Base-by-base conservation (phyloP, 2,329 filamentous ascomycete species). In the Fusarium nanum region DNA sequence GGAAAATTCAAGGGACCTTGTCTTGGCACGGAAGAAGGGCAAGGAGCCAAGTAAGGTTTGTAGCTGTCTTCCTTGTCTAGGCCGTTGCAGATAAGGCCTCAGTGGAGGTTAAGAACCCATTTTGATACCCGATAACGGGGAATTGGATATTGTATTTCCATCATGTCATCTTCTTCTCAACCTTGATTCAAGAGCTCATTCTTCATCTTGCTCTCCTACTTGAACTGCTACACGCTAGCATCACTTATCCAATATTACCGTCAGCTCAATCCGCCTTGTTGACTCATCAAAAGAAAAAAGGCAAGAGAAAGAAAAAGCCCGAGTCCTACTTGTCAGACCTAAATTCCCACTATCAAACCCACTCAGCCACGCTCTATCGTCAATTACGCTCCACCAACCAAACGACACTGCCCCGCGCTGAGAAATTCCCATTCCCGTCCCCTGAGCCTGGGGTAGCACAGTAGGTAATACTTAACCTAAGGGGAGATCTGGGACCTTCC, bases 401-500 rank as follows among this genome's bases (percentile, higher is more conserved):
- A 61, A 67, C 49, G 53, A 71, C 68, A 71, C 68, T 69, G 68
- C 64, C 68, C 68, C 68, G 59, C 68, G 68, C 64, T 54, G 59
- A 56, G 32, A 47, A 30, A 47, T 45, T 52, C 62, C 60, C 62
- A 47, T 45, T 37, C 62, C 60, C 62, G 49, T 53, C 62, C 60
- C 62, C 62, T 65, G 60, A 47, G 59, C 37, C 59, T 58, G 59
- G 57, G 58, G 60, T 62, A 44, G 22, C 37, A 45, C 37, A 45
- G 55, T 55, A 54, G 46, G 32, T 40, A 37, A 32, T 32, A 53
- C 49, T 22, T 27, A 41, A 37, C 34, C 18, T 37, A 27, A 27
- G n/a, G 18, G 20, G 53, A 22, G 40, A 41, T 25, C 20, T 22
- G 27, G 37, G 58, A 48, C 60, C 40, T 64, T 64, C 60, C 40